Evolutionary conservation across 225 moss, liverwort and hornwort genomes (phyloP), one percentile per base, ranked within the genome.

Genomic region (Rhytidiadelphus loreus): DNA sequence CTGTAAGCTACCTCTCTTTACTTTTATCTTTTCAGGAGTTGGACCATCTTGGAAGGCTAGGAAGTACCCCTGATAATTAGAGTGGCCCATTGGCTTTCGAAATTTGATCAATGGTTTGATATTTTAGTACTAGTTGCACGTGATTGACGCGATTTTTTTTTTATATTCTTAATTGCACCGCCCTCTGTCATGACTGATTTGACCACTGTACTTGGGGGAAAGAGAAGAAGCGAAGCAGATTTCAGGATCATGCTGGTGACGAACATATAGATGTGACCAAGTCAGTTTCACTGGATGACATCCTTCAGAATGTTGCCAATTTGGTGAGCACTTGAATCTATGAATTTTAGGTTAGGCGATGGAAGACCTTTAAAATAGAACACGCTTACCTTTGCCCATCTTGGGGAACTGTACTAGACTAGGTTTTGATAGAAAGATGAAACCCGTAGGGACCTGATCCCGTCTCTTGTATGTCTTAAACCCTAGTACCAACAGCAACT

Each of bases 171-270:
- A 41, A 63, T 77, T 66, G 63, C n/a, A 50, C 18, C 7, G 14
- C 46, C 68, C 83, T 83, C n/a, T 75, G 37, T 58, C 84, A 35
- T 37, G 80, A 72, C 89, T 91, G 80, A 91, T 91, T 80, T 74
- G 66, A 74, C 73, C 59, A 46, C 72, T 86, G 83, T 64, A 41
- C 79, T 86, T 87, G 73, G 72, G 89, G 82, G 82, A 85, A 91
- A 90, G 90, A 85, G 85, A 91, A 90, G 93, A 89, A 87, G 87
- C 91, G 87, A 86, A 90, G 87, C 82, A 84, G 81, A 77, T 72
- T 85, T 75, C 64, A 52, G 72, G 74, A 84, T 30, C 57, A 76
- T 84, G 82, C 52, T 77, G 86, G 57, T 63, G 86, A 50, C 58
- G 73, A 89, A 68, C 81, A 70, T 83, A 16, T 46, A 43, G 75